phyloP scores from a whole-genome alignment of 352 stramenopile species.

The Plasmopara viticola region DNA sequence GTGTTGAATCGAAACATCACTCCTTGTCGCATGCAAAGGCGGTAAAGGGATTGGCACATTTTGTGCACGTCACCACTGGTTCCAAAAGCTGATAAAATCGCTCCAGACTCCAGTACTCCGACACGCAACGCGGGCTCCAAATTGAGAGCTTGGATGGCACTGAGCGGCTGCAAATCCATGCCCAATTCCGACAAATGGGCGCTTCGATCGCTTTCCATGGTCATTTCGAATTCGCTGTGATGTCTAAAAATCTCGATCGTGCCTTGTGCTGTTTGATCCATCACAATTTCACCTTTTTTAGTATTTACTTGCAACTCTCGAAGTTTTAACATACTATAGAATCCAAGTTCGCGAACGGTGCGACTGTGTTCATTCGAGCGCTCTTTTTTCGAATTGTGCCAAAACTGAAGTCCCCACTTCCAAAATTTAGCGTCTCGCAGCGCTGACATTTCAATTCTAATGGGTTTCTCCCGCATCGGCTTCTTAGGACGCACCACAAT shows the following conservation, averaged over 20 bases:
- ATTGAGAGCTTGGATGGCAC: constrained; percentile 44
- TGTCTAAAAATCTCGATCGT: constrained; percentile 76
- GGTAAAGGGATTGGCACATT: constrained; percentile 79
- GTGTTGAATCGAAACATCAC: constrained; percentile 88
- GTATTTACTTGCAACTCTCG: constrained; percentile 64
- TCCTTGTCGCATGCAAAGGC: constrained; percentile 69
- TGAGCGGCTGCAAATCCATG: constrained; percentile 71
- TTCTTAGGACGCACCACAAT: constrained; percentile 26
- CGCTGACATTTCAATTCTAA: constrained; percentile 81
- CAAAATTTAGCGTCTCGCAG: constrained; percentile 77
- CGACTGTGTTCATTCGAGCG: constrained; percentile 71
- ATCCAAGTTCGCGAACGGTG: constrained; percentile 76
- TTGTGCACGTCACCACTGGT: constrained; percentile 87
- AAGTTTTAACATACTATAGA: constrained; percentile 85
- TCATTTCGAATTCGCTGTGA: constrained; percentile 49
- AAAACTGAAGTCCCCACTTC: constrained; percentile 84
- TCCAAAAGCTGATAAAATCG: constrained; percentile 71
- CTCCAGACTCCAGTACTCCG: constrained; percentile 56
- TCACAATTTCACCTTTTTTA: constrained; percentile 78
- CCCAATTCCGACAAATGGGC: constrained; percentile 64
- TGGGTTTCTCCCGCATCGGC: constrained; percentile 52
- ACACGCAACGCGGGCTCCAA: constrained; percentile 57
- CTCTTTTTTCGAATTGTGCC: constrained; percentile 73
- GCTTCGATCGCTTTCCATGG: constrained; percentile 66
- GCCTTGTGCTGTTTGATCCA: constrained; percentile 81